Evolutionary conservation across 495 filamentous ascomycete genomes (phyloP).

Genomic region (Penicillium tannophilum): DNA sequence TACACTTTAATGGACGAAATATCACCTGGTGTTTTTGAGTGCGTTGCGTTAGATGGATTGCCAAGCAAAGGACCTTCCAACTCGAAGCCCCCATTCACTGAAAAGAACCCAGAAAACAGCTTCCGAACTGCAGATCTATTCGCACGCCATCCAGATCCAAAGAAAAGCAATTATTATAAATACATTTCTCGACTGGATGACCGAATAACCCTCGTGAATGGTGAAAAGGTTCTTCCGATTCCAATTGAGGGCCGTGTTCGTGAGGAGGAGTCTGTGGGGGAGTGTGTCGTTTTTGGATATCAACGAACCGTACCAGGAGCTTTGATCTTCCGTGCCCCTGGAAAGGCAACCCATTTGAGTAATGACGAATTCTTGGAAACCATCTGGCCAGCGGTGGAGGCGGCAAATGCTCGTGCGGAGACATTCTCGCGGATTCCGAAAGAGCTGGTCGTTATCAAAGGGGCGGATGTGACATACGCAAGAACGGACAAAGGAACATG

Average conservation of each 20-base stretch:
- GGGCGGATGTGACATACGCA: constrained; percentile 48
- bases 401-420: constrained; percentile 48
- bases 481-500: constrained; percentile 59
- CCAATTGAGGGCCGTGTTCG: constrained; percentile 56
- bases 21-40: constrained; percentile 56
- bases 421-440: constrained; percentile 56
- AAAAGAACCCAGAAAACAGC: constrained; percentile 48
- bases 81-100: constrained; percentile 58
- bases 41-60: constrained; percentile 60
- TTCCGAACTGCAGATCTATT: constrained; percentile 52
- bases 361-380: constrained; percentile 50
- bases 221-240: constrained; percentile 69
- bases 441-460: constrained; percentile 52
- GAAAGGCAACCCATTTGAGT: constrained; percentile 31
- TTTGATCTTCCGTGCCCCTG: constrained; percentile 49
- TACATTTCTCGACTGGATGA: constrained; percentile 63
- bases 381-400: constrained; percentile 56
- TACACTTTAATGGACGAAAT: constrained; percentile 56
- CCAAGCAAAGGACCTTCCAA: constrained; percentile 65
- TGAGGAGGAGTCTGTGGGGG: constrained; percentile 36
- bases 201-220: constrained; percentile 63
- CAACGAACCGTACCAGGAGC: constrained; percentile 43
- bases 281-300: constrained; percentile 44
- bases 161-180: constrained; percentile 55
- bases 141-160: constrained; percentile 48